Percentiles rank a stretch among this genome's conserved stretches.
phyloP scores from a whole-genome alignment of 1,284 basidiomycete genomes.

The Cerioporus squamosus region DNA sequence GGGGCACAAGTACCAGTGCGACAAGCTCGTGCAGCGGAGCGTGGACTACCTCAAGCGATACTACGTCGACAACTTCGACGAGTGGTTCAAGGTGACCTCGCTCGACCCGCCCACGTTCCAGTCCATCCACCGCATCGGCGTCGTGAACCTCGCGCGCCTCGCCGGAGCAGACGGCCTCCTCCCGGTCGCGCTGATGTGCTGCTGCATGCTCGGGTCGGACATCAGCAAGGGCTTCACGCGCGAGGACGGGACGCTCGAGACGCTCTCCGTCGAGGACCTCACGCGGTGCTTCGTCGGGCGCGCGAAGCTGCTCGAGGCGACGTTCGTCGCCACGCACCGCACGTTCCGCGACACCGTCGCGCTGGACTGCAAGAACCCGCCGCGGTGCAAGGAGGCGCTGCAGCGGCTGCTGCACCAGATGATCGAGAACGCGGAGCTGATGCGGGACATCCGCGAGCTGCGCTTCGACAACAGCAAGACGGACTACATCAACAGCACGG shows the following conservation, averaged over 20 bases:
- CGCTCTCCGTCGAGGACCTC: slow-evolving; percentile 5
- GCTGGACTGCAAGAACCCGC: neutral
- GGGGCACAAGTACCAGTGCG: slow-evolving; percentile 22
- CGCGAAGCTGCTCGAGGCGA: slow-evolving; percentile 7
- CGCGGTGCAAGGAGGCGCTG: neutral
- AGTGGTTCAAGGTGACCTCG: slow-evolving; percentile 5
- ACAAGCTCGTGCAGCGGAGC: slow-evolving; percentile 3
- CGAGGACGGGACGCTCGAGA: slow-evolving; percentile 14
- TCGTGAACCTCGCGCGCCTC: slow-evolving; percentile 18
- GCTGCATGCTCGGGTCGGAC: slow-evolving; percentile 10
- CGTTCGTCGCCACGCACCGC: slow-evolving; percentile 4
- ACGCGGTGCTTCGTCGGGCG: slow-evolving; percentile 8
- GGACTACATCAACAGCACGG: slow-evolving; percentile 7
- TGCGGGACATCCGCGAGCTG: slow-evolving; percentile 2
- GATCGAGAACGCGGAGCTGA: slow-evolving; percentile 6
- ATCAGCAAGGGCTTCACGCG: slow-evolving; percentile 9
- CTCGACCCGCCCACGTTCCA: slow-evolving; percentile 10
- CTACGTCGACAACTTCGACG: slow-evolving; percentile 11
- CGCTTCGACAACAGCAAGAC: slow-evolving; percentile 7
- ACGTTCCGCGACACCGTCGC: slow-evolving; percentile 1
- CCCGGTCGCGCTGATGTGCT: slow-evolving; percentile 17
- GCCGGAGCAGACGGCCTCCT: slow-evolving; percentile 6
- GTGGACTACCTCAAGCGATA: slow-evolving; percentile 13
- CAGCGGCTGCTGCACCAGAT: slow-evolving; percentile 3
- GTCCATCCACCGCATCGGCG: slow-evolving; percentile 10